A percentile compares a stretch with the other conserved stretches of the same genome.
Evolutionary conservation across 2,329 filamentous ascomycete species (phyloP).

Genomic region (Colletotrichum sp.): DNA sequence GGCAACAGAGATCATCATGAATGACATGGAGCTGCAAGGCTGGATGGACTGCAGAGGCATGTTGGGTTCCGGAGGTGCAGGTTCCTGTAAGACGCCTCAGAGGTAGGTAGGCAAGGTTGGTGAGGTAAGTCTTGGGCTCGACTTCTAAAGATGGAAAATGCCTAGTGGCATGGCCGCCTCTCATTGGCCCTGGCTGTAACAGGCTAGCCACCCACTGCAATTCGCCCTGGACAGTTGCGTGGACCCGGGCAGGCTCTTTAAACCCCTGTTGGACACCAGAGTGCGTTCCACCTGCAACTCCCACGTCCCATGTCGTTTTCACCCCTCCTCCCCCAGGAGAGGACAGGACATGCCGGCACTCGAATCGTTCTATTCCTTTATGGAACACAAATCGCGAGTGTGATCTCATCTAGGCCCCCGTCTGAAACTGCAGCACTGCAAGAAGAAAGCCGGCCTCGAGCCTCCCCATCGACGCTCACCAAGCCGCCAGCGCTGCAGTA

Average conservation of each 20-base stretch:
- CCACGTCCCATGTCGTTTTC: background rate
- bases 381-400: background rate
- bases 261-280: background rate
- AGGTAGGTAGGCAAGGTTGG: background rate
- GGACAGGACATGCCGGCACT: slow-evolving; percentile 11
- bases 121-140: background rate
- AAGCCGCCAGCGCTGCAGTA: background rate
- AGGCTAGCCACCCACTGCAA: background rate
- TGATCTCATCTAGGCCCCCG: background rate
- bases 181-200: background rate
- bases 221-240: background rate
- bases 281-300: background rate
- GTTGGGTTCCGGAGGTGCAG: background rate
- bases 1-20: background rate
- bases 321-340: background rate
- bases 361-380: background rate
- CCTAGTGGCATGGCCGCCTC: background rate
- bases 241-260: background rate
- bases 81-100: background rate
- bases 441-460: background rate
- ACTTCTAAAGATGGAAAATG: slow-evolving; percentile 12
- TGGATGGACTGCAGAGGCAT: background rate
- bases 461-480: background rate
- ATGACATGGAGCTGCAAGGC: background rate
- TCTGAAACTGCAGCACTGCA: slow-evolving; percentile 2